These are phyloP conservation scores for Elaeis guineensis DNA, from an alignment of 176 grass and related monocot species.

Conservation along the genomic window DNA sequence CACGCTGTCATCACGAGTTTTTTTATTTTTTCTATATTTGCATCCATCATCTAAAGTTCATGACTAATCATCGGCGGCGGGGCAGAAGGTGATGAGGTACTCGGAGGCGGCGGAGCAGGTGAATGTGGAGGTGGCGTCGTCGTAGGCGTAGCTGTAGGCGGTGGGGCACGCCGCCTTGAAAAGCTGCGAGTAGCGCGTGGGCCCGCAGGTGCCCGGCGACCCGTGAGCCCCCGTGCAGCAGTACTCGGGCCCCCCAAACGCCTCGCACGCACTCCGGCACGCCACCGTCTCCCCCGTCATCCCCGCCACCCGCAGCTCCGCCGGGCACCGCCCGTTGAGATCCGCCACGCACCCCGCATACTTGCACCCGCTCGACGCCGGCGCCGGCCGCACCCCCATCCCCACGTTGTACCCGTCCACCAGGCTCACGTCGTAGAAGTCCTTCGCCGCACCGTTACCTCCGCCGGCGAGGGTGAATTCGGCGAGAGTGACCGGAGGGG, in stretches of 20 bases:
- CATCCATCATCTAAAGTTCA: too few species aligned
- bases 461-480: conserved; percentile 7
- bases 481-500: background rate
- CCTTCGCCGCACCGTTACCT: too few species aligned
- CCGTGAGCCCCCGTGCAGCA: conserved; percentile 70
- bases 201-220: conserved; percentile 40
- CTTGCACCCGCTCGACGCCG: conserved; percentile 23
- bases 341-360: conserved; percentile 79
- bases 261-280: conserved; percentile 80
- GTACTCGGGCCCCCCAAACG: conserved; percentile 61
- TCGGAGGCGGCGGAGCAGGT: conserved; percentile 41
- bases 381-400: too few species aligned
- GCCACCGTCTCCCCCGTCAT: conserved; percentile 18
- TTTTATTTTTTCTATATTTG: too few species aligned
- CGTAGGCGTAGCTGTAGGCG: conserved; percentile 90
- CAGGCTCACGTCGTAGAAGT: too few species aligned
- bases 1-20: too few species aligned
- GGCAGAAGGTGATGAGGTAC: conserved; percentile 82
- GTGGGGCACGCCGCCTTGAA: conserved; percentile 80
- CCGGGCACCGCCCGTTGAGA: conserved; percentile 60
- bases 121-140: conserved; percentile 85
- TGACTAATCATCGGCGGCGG: background rate
- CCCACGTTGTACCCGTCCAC: too few species aligned
- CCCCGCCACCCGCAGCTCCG: conserved; percentile 37
- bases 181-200: conserved; percentile 54